A percentile compares a stretch with the other conserved stretches of the same genome.
Conservation (phyloP, 2,329 filamentous ascomycete genomes). For the Trichoderma asperellum region DNA sequence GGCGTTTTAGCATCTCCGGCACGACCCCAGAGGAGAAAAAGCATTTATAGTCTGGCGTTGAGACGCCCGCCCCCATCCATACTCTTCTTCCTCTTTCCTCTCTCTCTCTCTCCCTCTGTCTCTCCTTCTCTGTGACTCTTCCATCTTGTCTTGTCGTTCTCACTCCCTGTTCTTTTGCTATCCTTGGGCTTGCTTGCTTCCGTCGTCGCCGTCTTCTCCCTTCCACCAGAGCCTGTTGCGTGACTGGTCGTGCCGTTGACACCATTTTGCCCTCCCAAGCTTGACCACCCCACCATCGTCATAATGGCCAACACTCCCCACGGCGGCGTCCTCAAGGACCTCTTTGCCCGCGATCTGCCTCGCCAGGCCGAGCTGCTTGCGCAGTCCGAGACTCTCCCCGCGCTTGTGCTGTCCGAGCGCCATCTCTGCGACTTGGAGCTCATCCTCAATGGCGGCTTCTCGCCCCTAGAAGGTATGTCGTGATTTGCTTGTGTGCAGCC, state of each 20-base stretch:
- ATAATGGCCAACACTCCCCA: conserved; percentile 74
- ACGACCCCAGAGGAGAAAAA: conserved; percentile 1
- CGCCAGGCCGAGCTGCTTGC: conserved; percentile 76
- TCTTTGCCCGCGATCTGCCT: conserved; percentile 88
- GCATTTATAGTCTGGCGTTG: conserved; percentile 17
- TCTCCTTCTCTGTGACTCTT: background rate
- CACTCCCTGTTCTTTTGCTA: background rate
- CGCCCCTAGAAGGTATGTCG: conserved; percentile 85
- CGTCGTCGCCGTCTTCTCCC: conserved; percentile 10
- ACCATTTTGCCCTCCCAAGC: background rate
- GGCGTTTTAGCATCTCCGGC: conserved; percentile 18
- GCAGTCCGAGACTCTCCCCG: conserved; percentile 85
- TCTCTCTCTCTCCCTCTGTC: background rate
- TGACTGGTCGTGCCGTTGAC: conserved; percentile 13
- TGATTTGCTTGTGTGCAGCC: background rate
- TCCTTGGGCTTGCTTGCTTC: background rate
- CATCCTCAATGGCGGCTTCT: conserved; percentile 97
- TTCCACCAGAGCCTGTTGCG: conserved; percentile 26
- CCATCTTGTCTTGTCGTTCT: background rate
- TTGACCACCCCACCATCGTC: conserved; percentile 11
- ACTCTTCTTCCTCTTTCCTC: background rate
- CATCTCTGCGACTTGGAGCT: conserved; percentile 98
- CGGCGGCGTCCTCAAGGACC: conserved; percentile 96
- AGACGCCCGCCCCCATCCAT: background rate
- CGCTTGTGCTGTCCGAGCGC: conserved; percentile 84